A percentile compares a stretch with the other conserved stretches of the same genome.
Evolutionary conservation across 2,329 filamentous ascomycete species (phyloP).

Genomic region (Emergomyces orientalis): DNA sequence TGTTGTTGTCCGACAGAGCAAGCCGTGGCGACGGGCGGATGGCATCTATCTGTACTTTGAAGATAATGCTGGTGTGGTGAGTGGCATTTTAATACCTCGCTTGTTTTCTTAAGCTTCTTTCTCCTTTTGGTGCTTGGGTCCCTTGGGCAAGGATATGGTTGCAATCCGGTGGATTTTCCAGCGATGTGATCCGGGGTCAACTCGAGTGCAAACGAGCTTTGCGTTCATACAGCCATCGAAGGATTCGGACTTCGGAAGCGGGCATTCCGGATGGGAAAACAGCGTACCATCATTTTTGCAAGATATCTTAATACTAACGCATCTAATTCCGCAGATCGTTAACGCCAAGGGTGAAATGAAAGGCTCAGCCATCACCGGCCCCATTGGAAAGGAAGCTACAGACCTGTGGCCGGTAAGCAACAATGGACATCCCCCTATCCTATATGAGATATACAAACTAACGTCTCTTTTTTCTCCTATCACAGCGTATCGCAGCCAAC

Average conservation of each 20-base stretch:
- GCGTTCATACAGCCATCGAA: background rate
- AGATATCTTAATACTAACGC: background rate
- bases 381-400: conserved; percentile 98
- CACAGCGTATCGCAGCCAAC: conserved; percentile 96
- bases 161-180: background rate
- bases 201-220: background rate
- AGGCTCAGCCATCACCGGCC: conserved; percentile 97
- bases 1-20: conserved; percentile 96
- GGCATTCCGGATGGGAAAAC: background rate
- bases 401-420: conserved; percentile 92
- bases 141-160: background rate
- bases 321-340: conserved; percentile 62
- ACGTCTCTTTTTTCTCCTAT: conserved; percentile 17
- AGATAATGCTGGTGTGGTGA: conserved; percentile 98
- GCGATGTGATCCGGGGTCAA: background rate
- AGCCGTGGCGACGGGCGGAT: conserved; percentile 98
- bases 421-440: background rate
- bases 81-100: conserved; percentile 33
- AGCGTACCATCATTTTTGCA: background rate
- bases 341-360: conserved; percentile 99
- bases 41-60: conserved; percentile 99
- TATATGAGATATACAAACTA: conserved; percentile 19
- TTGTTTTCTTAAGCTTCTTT: conserved; percentile 8
- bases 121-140: background rate
- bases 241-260: background rate